Base-by-base conservation (phyloP, 768 basidiomycete genomes). In the Termitomyces sp. region DNA sequence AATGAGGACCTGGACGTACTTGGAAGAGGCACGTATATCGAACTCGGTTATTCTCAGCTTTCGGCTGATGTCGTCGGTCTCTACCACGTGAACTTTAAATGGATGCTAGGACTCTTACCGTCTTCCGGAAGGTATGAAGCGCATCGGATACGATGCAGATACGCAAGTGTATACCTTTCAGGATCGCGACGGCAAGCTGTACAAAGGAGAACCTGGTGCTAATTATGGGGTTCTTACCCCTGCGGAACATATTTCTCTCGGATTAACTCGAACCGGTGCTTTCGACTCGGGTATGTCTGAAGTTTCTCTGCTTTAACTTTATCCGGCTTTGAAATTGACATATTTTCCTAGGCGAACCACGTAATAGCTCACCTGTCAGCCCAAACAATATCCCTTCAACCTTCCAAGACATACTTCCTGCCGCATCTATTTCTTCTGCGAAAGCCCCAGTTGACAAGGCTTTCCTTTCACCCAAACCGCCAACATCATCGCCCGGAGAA, bases 121-220 rank as follows among this genome's bases (percentile, higher is more conserved):
- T 41, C 69, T 80, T 7, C 76, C 78, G 7, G 71, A 73, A 55
- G 82, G 81, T 28, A 70, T 83, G 63, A 73, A 70, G 50, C 73
- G 83, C 6, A 70, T 81, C 11, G 78, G 68, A 2, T 84, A 84
- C 54, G 83, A 85, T 58, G 73, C 79, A 0, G 83, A 84, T 53
- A 73, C 77, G 0, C 64, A 71, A n/a, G 67, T 71, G 14, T 84
- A 83, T 56, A 78, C 73, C 4, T 84, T 83, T 49, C 63, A 70
- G 32, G 82, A 84, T 54, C 58, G 60, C 2, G 63, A 73, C 3
- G 82, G 81, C 0, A 68, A 66, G 14, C 61, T 76, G 4, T 84
- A 81, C 64, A 64, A 72, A 46, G 73, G 77, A 28, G 71, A 71
- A 27, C 75, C 80, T 0, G 76, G 77, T n/a, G 68, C 67, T 34